Percentiles rank a stretch among this genome's conserved stretches.
phyloP scores from a whole-genome alignment of 78 protist species.

The Chrysochromulina parva region DNA sequence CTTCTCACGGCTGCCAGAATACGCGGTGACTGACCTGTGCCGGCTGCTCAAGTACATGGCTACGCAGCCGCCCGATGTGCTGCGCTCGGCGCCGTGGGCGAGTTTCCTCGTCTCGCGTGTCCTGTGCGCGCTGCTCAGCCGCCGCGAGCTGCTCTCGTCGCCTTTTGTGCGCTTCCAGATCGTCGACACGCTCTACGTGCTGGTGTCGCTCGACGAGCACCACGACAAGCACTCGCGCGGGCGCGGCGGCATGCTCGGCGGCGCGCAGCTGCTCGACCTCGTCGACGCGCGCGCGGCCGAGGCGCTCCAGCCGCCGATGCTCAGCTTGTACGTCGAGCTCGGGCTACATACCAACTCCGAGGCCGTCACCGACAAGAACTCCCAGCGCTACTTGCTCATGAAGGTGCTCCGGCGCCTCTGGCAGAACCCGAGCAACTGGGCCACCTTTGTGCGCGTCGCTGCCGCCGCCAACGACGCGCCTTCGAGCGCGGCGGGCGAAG shows the following conservation, averaged over 20 bases:
- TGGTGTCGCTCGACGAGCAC: no score
- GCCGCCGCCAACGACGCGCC: neutral
- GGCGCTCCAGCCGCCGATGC: neutral
- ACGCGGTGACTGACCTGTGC: no score
- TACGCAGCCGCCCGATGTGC: no score
- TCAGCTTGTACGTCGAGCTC: neutral
- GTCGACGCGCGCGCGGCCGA: neutral
- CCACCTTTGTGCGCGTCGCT: neutral
- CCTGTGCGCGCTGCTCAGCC: neutral
- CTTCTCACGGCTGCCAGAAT: no score
- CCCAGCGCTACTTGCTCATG: neutral
- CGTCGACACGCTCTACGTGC: no score
- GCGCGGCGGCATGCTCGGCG: no score
- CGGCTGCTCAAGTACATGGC: no score
- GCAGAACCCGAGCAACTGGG: neutral
- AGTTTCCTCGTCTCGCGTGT: neutral
- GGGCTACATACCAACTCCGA: neutral
- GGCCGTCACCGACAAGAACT: constrained; percentile 3
- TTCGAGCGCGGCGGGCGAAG: no score
- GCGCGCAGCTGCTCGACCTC: neutral
- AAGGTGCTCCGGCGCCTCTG: neutral
- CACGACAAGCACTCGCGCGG: no score
- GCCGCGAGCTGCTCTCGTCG: no score
- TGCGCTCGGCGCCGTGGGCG: neutral
- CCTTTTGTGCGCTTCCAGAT: no score